Base-by-base conservation (phyloP, 257 asterid species). In the Asclepias syriaca region DNA sequence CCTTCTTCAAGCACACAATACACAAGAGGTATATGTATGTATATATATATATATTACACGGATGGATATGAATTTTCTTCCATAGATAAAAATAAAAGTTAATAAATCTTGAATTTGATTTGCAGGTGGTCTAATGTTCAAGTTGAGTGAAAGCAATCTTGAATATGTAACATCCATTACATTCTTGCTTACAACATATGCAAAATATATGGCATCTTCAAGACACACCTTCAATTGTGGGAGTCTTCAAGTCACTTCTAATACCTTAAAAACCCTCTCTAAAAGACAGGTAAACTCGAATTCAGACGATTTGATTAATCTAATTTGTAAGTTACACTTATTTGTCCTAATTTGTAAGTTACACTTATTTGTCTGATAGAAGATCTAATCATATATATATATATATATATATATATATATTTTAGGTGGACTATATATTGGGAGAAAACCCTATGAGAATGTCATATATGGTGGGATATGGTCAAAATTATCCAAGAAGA, bases 391-490 rank as follows among this genome's bases (percentile, higher is more conserved):
- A 29, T 29, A 29, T 9, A 16, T 48, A 3, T 48, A 9, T 9
- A 12, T 11, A 48, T 13, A 9, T 11, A 48, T 11, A 48, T 13
- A 11, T 3, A 46, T 46, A 46, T 27, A 3, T 53, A 19, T 3
- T 32, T 72, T 46, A 91, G 96, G 93, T 93, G 71, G 88, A 93
- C 82, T 93, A 93, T 75, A 89, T 90, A 0, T 69, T 93, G 46
- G 97, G 98, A 1, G 89, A 89, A 4, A 93, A 93, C 71, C 97
- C 98, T 0, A 70, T 87, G 87, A 85, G 74, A 71, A 89, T 85
- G 92, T 93, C 98, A 0, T 93, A 86, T 82, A 93, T 93, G 98
- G 98, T 90, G 24, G 98, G 97, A 12, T 90, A 82, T 37, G 96
- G 98, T 0, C 2, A 69, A 8, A 82, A 83, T 11, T 93, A 84